Percentiles rank a stretch among this genome's conserved stretches.
phyloP scores from a whole-genome alignment of 371 early-diverging fungal species.

The Mortierella sp. region DNA sequence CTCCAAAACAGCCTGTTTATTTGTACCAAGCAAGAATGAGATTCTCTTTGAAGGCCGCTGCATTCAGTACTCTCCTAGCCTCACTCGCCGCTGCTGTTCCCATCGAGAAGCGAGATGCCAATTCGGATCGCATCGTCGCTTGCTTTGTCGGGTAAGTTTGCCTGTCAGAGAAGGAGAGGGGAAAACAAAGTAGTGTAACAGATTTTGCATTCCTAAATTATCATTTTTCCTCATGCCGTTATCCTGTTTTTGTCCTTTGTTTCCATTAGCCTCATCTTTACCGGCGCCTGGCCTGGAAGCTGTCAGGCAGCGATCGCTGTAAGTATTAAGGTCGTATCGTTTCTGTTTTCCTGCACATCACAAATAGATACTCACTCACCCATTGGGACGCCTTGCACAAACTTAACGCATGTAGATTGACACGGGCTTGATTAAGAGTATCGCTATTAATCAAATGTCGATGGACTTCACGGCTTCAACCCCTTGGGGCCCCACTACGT shows the following conservation, averaged over 20 bases:
- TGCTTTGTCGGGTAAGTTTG: conserved; percentile 49
- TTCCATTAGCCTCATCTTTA: conserved; percentile 37
- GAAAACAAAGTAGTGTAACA: no score
- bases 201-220: neutral
- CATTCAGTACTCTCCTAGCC: conserved; percentile 22
- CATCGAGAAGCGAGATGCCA: conserved; percentile 37
- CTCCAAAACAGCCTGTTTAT: no score
- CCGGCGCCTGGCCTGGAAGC: conserved; percentile 48
- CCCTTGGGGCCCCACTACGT: conserved; percentile 35
- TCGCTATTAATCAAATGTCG: conserved; percentile 45
- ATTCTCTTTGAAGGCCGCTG: conserved; percentile 43
- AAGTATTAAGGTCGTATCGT: neutral
- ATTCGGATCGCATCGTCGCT: conserved; percentile 30
- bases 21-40: conserved; percentile 43
- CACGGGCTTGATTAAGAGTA: conserved; percentile 35
- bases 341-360: no score
- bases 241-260: neutral
- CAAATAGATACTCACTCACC: neutral
- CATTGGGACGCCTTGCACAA: no score
- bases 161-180: no score
- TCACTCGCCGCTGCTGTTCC: conserved; percentile 34
- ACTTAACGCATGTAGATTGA: conserved; percentile 7
- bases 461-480: conserved; percentile 49
- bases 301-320: conserved; percentile 48
- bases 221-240: neutral